Evolutionary conservation across 352 stramenopile species (phyloP), one percentile per base, ranked within the genome.

Genomic region (Pythium plurisporium): DNA sequence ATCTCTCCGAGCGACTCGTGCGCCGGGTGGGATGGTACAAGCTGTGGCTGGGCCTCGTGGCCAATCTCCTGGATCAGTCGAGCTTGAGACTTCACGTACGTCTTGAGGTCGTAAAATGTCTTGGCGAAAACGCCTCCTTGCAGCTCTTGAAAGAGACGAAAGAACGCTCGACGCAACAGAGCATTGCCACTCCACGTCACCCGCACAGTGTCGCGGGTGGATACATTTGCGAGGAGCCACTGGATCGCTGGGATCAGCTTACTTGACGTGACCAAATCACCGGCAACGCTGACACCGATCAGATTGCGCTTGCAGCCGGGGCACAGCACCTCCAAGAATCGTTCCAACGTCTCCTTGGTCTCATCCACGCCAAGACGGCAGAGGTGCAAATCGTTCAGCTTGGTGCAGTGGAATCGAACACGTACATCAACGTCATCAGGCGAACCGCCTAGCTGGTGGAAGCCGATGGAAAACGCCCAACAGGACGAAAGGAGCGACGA

Each of bases 391-490:
- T 81, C 75, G 34, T 68, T 57, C 6, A 86, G 60, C 23, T 53
- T 51, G 1, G 52, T 41, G 30, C 81, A 53, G n/a, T 74, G 76
- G 27, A 76, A 79, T 23, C 67, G 72, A 38, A 86, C 42, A 14
- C 33, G 15, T 51, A 65, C 25, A 70, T 59, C 22, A 57, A 64
- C 69, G 64, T 58, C 4, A 42, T 62, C 4, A 51, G 52, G 51
- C 3, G 9, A 22, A 10, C 27, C 27, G 17, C 29, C 31, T 14
- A 33, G 33, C 7, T 45, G n/a, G n/a, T 68, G 64, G 25, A 89
- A 26, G 10, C 69, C 69, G 14, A 89, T 25, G 1, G 72, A 83
- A 43, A 87, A 82, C 11, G 62, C 67, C 79, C 74, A 86, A 34
- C 67, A 70, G 22, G 61, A 48, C 9, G 52, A 46, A 14, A 89